phyloP scores from a whole-genome alignment of 768 basidiomycete species.

The Lentinula detonsa region DNA sequence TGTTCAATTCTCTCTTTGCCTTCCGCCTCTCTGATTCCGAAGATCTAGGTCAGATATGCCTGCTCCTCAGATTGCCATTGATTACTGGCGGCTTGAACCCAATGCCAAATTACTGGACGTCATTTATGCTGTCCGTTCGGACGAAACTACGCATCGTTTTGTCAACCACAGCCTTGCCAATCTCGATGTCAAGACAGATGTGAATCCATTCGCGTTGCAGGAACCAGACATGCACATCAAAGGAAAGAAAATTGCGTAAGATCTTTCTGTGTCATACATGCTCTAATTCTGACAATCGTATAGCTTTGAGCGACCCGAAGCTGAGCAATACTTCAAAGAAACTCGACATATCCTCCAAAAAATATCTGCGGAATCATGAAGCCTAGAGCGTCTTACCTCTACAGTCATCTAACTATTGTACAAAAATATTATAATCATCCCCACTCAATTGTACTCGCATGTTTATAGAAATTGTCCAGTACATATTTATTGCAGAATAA shows the following conservation, averaged over 20 bases:
- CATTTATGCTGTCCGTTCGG: constrained; percentile 86
- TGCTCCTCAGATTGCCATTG: constrained; percentile 87
- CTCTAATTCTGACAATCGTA: constrained; percentile 8
- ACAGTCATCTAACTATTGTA: neutral
- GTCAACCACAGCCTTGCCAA: constrained; percentile 96
- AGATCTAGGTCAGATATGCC: constrained; percentile 51
- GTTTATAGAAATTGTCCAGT: no score
- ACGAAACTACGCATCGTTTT: constrained; percentile 91
- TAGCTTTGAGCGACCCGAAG: constrained; percentile 66
- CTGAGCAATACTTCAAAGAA: constrained; percentile 57
- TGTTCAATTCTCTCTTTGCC: constrained; percentile 6
- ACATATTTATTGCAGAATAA: neutral
- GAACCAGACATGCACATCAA: constrained; percentile 87
- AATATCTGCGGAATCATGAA: constrained; percentile 16
- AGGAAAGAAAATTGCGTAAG: constrained; percentile 70
- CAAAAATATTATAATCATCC: neutral
- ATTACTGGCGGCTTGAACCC: constrained; percentile 80
- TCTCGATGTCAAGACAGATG: constrained; percentile 66
- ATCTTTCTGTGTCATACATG: neutral
- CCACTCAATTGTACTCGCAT: neutral
- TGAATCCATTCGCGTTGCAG: constrained; percentile 84
- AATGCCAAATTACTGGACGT: constrained; percentile 82
- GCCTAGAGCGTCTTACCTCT: neutral
- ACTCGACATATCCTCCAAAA: constrained; percentile 46
- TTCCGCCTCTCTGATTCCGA: neutral